These are phyloP conservation scores for Physcomitrium patens DNA, from an alignment of 225 moss, liverwort and hornwort species.

Conservation along the genomic window DNA sequence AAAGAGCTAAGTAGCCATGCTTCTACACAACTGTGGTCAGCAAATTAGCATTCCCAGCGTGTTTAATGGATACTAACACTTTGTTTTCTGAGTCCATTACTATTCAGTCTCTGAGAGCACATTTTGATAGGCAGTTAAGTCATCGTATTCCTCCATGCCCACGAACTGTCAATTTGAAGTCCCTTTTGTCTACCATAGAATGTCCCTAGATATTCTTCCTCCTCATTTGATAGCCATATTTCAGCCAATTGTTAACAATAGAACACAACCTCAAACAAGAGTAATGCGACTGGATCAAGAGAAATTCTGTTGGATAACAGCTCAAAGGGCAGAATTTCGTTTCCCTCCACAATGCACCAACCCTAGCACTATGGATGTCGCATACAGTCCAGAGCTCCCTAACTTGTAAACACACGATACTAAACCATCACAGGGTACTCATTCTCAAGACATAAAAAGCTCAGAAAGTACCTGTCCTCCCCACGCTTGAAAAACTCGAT, in stretches of 20 bases:
- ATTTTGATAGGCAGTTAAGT: not conserved
- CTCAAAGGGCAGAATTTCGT: not conserved
- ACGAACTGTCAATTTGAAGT: not conserved
- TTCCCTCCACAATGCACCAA: not conserved
- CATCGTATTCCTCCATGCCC: not conserved
- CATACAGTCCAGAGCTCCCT: not conserved
- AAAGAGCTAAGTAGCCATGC: slow-evolving; percentile 1
- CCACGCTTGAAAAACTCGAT: slow-evolving; percentile 62
- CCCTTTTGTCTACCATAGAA: not conserved
- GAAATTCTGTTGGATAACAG: not conserved
- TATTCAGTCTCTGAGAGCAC: not conserved
- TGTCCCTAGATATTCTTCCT: not conserved
- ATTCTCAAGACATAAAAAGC: not conserved
- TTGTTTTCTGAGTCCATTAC: not conserved
- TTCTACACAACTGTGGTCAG: not conserved
- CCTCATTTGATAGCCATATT: not conserved
- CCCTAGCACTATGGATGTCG: not conserved
- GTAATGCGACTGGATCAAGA: not conserved
- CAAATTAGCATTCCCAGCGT: not conserved
- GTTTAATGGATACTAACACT: not conserved
- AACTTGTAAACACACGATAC: not conserved
- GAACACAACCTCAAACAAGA: not conserved
- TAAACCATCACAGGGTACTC: not conserved
- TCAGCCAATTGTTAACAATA: not conserved
- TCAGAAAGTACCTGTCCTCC: slow-evolving; percentile 65